A percentile compares a stretch with the other conserved stretches of the same genome.
phyloP scores from a whole-genome alignment of 2,329 filamentous ascomycete species.

The Zopfia rhizophila region DNA sequence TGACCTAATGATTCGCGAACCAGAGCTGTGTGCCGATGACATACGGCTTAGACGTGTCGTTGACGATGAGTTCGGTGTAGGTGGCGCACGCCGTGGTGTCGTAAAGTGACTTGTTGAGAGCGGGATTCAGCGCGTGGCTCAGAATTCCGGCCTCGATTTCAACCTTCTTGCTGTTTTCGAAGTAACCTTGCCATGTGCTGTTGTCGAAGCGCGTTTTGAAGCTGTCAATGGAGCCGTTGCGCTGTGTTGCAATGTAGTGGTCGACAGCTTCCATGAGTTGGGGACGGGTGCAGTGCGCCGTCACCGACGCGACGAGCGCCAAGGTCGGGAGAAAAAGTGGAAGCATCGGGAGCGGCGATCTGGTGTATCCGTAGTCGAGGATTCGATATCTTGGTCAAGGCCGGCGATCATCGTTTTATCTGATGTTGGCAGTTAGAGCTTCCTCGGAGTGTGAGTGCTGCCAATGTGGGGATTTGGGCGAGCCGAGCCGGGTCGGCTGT shows the following conservation, averaged over 20 bases:
- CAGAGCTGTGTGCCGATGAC: constrained; percentile 39
- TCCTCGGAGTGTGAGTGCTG: too few relatives aligned
- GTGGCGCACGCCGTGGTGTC: constrained; percentile 35
- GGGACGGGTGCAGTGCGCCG: constrained; percentile 30
- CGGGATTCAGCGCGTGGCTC: constrained; percentile 28
- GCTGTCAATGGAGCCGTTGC: constrained; percentile 17
- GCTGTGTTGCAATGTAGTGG: constrained; percentile 31
- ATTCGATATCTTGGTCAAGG: too few relatives aligned
- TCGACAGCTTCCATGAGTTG: constrained; percentile 27
- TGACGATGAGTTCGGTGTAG: constrained; percentile 37
- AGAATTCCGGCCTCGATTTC: constrained; percentile 28
- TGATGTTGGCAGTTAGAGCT: too few relatives aligned
- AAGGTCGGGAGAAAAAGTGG: constrained; percentile 1
- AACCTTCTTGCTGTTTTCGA: constrained; percentile 34
- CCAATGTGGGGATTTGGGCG: too few relatives aligned
- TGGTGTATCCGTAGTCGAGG: constrained; percentile 2
- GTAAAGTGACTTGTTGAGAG: constrained; percentile 32
- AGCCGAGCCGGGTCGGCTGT: too few relatives aligned
- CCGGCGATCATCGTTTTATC: too few relatives aligned
- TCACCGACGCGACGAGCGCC: constrained; percentile 15
- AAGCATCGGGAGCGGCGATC: constrained; percentile 5
- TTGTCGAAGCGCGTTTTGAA: constrained; percentile 35
- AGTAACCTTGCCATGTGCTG: constrained; percentile 39
- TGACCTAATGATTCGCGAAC: constrained; percentile 37
- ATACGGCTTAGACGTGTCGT: constrained; percentile 30